A percentile compares a stretch with the other conserved stretches of the same genome.
Evolutionary conservation across 2,329 filamentous ascomycete species (phyloP).

Genomic region (Sclerotinia glacialis): DNA sequence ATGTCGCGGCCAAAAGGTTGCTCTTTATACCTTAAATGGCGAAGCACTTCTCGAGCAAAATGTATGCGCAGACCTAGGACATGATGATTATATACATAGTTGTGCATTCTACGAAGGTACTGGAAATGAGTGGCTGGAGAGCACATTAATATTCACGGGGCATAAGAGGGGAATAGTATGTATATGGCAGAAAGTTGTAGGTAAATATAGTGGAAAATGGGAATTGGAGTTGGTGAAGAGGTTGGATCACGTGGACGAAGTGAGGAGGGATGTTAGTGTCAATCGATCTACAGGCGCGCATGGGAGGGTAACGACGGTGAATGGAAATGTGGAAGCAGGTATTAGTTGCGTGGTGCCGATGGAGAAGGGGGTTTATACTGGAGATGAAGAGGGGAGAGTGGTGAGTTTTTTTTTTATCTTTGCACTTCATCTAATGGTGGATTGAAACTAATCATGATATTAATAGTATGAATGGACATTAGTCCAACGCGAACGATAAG

Average conservation of each 20-base stretch:
- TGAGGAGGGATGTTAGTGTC: constrained; percentile 49
- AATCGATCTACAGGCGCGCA: constrained; percentile 36
- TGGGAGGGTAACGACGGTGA: constrained; percentile 12
- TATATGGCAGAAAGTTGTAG: constrained; percentile 61
- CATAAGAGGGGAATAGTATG: constrained; percentile 83
- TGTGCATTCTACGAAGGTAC: constrained; percentile 94
- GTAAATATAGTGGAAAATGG: constrained; percentile 58
- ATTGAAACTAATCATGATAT: constrained; percentile 19
- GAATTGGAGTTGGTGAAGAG: constrained; percentile 74
- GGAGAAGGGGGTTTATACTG: constrained; percentile 82
- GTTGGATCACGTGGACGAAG: constrained; percentile 75
- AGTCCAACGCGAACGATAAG: constrained; percentile 48
- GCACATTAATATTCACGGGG: constrained; percentile 82
- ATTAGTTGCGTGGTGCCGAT: constrained; percentile 86
- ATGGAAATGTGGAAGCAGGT: constrained; percentile 56
- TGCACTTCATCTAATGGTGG: background rate
- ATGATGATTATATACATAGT: constrained; percentile 73
- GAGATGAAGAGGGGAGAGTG: constrained; percentile 89
- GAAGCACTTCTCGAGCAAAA: constrained; percentile 77
- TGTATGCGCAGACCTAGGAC: constrained; percentile 57
- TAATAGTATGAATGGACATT: constrained; percentile 43
- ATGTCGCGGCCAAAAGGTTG: constrained; percentile 70
- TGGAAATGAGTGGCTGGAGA: constrained; percentile 88
- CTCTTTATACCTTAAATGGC: constrained; percentile 86
- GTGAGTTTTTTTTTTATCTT: constrained; percentile 49